A percentile compares a stretch with the other conserved stretches of the same genome.
Evolutionary conservation across 176 grass and related monocot genomes (phyloP).

Genomic region (Cenchrus americanus): DNA sequence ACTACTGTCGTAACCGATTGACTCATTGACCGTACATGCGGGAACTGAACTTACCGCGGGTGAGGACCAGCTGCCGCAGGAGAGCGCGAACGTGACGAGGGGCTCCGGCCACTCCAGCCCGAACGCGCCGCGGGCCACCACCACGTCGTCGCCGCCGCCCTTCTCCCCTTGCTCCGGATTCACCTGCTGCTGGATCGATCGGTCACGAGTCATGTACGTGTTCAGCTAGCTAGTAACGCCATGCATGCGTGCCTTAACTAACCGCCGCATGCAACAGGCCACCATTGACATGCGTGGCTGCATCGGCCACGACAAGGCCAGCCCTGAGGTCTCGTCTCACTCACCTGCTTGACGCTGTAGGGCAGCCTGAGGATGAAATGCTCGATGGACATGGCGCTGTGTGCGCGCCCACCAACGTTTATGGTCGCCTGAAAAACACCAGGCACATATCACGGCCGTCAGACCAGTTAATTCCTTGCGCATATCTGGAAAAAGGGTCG

Average conservation of each 20-base stretch:
- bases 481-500: neutral
- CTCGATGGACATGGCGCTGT: constrained; percentile 95
- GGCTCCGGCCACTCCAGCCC: constrained; percentile 97
- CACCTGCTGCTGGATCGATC: constrained; percentile 40
- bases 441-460: neutral
- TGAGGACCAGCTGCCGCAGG: constrained; percentile 95
- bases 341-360: constrained; percentile 81
- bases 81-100: constrained; percentile 88
- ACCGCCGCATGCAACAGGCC: neutral
- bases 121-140: constrained; percentile 50
- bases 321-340: neutral
- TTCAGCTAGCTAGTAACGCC: neutral
- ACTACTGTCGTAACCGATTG: neutral
- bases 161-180: constrained; percentile 33
- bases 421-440: constrained; percentile 63
- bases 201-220: neutral
- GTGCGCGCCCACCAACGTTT: constrained; percentile 74
- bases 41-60: constrained; percentile 73
- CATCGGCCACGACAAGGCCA: neutral
- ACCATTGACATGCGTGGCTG: neutral
- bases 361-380: constrained; percentile 90
- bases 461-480: constrained; percentile 1
- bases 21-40: neutral
- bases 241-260: neutral
- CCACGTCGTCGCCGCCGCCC: constrained; percentile 29